A percentile compares a stretch with the other conserved stretches of the same genome.
Evolutionary conservation across 2,329 filamentous ascomycete genomes (phyloP).

Genomic region (Cadophora sp.): DNA sequence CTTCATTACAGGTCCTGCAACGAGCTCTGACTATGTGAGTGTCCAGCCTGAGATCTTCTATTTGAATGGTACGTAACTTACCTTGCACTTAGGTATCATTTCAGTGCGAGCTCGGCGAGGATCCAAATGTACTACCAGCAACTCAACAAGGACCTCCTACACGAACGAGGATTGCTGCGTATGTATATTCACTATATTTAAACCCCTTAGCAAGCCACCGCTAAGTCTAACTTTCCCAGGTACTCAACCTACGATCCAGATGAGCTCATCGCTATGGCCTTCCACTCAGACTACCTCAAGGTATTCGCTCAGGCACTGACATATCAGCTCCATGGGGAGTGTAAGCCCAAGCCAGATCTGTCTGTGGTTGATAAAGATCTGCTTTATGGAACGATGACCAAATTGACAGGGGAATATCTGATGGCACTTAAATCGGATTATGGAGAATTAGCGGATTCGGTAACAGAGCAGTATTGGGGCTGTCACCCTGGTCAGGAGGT

Average conservation of each 20-base stretch:
- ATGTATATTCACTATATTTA: not conserved
- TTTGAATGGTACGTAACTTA: not conserved
- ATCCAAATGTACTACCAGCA: slow-evolving; percentile 25
- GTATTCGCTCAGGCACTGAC: slow-evolving; percentile 27
- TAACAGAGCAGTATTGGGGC: slow-evolving; percentile 27
- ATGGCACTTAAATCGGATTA: slow-evolving; percentile 25
- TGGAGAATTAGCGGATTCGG: slow-evolving; percentile 20
- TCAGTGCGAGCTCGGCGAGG: slow-evolving; percentile 23
- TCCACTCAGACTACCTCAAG: slow-evolving; percentile 23
- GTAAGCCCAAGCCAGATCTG: not conserved
- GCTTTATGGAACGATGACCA: slow-evolving; percentile 23
- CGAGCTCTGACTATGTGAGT: slow-evolving; percentile 22
- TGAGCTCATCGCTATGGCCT: slow-evolving; percentile 18
- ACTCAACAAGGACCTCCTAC: not conserved
- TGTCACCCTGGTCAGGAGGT: slow-evolving; percentile 26
- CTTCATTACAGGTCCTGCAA: slow-evolving; percentile 27
- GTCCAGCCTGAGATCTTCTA: too few species aligned
- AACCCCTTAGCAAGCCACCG: too few species aligned
- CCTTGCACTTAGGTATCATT: slow-evolving; percentile 15
- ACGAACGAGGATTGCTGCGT: not conserved
- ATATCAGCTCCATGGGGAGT: slow-evolving; percentile 12
- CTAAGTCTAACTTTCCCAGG: slow-evolving; percentile 1
- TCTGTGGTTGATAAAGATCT: slow-evolving; percentile 21
- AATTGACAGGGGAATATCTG: slow-evolving; percentile 11
- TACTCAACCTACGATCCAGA: slow-evolving; percentile 25